These are phyloP conservation scores for Lonicera japonica DNA, from an alignment of 129 eudicot genomes.

Conservation along the genomic window DNA sequence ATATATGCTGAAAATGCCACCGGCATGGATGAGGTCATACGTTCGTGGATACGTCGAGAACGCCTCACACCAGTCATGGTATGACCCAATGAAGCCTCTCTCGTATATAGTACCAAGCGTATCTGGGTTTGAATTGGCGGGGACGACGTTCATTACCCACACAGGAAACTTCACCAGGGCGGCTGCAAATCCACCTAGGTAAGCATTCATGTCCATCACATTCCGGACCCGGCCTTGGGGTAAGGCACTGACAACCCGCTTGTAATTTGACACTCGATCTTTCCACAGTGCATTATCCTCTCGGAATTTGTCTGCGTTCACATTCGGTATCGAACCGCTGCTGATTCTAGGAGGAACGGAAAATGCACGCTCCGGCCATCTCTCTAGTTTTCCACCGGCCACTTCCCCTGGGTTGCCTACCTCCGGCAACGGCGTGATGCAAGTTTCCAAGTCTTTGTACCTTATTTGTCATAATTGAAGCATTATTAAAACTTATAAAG, in stretches of 20 bases:
- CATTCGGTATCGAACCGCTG: constrained; percentile 39
- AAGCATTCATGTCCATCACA: constrained; percentile 91
- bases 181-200: constrained; percentile 88
- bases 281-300: constrained; percentile 68
- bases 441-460: constrained; percentile 70
- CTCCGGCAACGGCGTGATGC: constrained; percentile 84
- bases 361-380: constrained; percentile 85
- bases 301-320: constrained; percentile 39
- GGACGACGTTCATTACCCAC: constrained; percentile 98
- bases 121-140: constrained; percentile 43
- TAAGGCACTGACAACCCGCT: constrained; percentile 33
- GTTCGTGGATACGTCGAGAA: constrained; percentile 91
- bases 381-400: constrained; percentile 70
- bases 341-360: constrained; percentile 75
- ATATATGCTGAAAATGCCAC: constrained; percentile 66
- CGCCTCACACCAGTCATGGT: constrained; percentile 92
- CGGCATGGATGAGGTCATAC: constrained; percentile 90
- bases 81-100: constrained; percentile 78
- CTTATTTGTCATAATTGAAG: constrained; percentile 19
- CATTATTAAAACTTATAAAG: too few relatives aligned
- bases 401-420: constrained; percentile 49
- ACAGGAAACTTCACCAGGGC: constrained; percentile 68
- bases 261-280: constrained; percentile 50
- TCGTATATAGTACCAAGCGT: constrained; percentile 72
- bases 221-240: constrained; percentile 57